phyloP scores from a whole-genome alignment of 2,329 filamentous ascomycete genomes.

The Colletotrichum sp. region DNA sequence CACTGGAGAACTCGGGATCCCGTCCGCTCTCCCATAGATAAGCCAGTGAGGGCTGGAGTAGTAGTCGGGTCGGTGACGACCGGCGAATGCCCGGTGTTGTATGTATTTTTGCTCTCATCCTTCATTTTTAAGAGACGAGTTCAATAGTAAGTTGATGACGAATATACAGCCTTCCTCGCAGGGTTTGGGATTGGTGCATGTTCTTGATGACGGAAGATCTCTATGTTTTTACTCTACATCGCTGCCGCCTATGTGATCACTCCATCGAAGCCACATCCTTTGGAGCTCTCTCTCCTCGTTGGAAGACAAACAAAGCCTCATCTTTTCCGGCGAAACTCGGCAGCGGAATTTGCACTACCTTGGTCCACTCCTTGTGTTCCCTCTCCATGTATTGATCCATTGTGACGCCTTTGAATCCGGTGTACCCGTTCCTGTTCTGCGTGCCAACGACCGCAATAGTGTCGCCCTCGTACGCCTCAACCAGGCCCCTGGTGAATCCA shows the following conservation, averaged over 20 bases:
- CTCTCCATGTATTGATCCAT: slow-evolving; percentile 70
- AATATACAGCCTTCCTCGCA: neutral
- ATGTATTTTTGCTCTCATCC: too few species aligned
- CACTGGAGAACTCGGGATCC: neutral
- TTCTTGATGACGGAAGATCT: neutral
- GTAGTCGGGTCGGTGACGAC: too few species aligned
- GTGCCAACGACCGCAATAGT: slow-evolving; percentile 76
- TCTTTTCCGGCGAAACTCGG: slow-evolving; percentile 81
- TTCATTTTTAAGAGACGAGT: neutral
- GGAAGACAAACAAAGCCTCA: slow-evolving; percentile 74
- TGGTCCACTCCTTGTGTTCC: slow-evolving; percentile 62
- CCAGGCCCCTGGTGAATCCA: slow-evolving; percentile 66
- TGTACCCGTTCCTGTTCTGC: slow-evolving; percentile 77
- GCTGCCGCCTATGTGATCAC: neutral
- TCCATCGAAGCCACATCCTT: neutral
- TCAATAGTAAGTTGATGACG: too few species aligned
- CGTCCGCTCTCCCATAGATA: neutral
- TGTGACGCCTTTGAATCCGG: slow-evolving; percentile 66
- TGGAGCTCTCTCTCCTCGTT: slow-evolving; percentile 47
- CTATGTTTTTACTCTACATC: neutral
- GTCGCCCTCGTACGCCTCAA: slow-evolving; percentile 66
- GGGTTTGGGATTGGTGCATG: too few species aligned
- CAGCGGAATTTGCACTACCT: slow-evolving; percentile 68
- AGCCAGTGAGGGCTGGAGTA: too few species aligned
- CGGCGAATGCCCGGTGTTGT: too few species aligned